phyloP scores from a whole-genome alignment of 2,329 filamentous ascomycete genomes.

The Huntiella omanensis region DNA sequence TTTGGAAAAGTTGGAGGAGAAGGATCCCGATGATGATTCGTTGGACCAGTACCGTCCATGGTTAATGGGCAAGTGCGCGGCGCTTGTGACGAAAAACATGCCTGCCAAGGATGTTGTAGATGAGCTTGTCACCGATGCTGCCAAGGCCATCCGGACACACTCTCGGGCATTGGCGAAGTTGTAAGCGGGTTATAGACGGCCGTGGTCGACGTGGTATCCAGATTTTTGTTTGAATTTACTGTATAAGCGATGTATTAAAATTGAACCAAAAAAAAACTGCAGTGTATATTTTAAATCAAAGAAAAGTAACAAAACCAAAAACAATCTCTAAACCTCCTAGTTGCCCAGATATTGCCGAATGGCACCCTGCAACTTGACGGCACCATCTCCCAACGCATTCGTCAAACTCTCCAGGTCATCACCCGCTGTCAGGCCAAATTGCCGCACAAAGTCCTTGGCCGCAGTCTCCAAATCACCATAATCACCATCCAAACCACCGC shows the following conservation, averaged over 20 bases:
- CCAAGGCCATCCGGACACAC: slow-evolving; percentile 48
- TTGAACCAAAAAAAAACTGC: not conserved
- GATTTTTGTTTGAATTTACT: not conserved
- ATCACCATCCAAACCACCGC: slow-evolving; percentile 47
- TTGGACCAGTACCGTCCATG: slow-evolving; percentile 83
- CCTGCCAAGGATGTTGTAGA: slow-evolving; percentile 80
- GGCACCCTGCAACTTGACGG: slow-evolving; percentile 61
- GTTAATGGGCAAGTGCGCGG: slow-evolving; percentile 93
- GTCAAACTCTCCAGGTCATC: slow-evolving; percentile 89
- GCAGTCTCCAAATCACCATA: slow-evolving; percentile 86
- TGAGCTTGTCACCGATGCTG: slow-evolving; percentile 75
- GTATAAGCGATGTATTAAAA: not conserved
- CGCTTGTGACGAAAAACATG: slow-evolving; percentile 86
- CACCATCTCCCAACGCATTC: slow-evolving; percentile 68
- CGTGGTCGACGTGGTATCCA: no score
- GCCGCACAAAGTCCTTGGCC: slow-evolving; percentile 88
- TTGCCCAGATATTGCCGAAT: slow-evolving; percentile 45
- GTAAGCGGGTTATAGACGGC: slow-evolving; percentile 22
- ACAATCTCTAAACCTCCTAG: slow-evolving; percentile 19
- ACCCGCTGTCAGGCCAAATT: slow-evolving; percentile 86
- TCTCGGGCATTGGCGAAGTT: slow-evolving; percentile 47
- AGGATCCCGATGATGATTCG: slow-evolving; percentile 59
- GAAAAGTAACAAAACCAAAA: not conserved
- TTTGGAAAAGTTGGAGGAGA: slow-evolving; percentile 58
- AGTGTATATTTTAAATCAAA: slow-evolving; percentile 1